These are phyloP conservation scores for Corylus avellana DNA, from an alignment of 306 rosid species.

Conservation along the genomic window DNA sequence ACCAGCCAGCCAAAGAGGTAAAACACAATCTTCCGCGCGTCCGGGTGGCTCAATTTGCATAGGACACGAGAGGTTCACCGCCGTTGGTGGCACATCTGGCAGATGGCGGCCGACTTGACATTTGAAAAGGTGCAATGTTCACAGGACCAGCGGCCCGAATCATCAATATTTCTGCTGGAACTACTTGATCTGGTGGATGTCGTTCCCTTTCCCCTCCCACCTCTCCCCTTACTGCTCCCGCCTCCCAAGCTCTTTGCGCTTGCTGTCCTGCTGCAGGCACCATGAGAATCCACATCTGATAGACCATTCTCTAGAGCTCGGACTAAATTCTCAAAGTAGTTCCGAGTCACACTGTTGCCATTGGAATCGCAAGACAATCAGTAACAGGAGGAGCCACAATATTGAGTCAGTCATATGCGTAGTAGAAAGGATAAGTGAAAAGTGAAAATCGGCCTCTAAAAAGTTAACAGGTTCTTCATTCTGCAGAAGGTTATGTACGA, in stretches of 20 bases:
- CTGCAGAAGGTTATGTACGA: background rate
- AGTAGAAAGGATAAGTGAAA: background rate
- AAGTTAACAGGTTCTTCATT: background rate
- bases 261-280: constrained; percentile 52
- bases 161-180: constrained; percentile 37
- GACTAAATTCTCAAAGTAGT: constrained; percentile 67
- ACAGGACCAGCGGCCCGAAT: constrained; percentile 34
- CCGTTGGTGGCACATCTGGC: constrained; percentile 45
- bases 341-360: constrained; percentile 50
- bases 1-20: constrained; percentile 17
- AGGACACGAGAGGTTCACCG: constrained; percentile 14
- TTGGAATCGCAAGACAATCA: background rate
- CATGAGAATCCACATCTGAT: constrained; percentile 53
- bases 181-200: constrained; percentile 27
- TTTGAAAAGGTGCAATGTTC: constrained; percentile 47
- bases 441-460: background rate
- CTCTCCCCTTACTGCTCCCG: constrained; percentile 48
- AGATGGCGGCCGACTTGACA: constrained; percentile 26
- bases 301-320: constrained; percentile 63
- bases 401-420: background rate
- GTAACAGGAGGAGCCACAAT: background rate
- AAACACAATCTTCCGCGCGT: constrained; percentile 2
- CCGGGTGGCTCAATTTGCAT: constrained; percentile 19
- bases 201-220: constrained; percentile 46
- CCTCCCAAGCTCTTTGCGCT: constrained; percentile 49